Conservation (phyloP, 1,139 yeast species). For the Meyerozyma guilliermondii region DNA sequence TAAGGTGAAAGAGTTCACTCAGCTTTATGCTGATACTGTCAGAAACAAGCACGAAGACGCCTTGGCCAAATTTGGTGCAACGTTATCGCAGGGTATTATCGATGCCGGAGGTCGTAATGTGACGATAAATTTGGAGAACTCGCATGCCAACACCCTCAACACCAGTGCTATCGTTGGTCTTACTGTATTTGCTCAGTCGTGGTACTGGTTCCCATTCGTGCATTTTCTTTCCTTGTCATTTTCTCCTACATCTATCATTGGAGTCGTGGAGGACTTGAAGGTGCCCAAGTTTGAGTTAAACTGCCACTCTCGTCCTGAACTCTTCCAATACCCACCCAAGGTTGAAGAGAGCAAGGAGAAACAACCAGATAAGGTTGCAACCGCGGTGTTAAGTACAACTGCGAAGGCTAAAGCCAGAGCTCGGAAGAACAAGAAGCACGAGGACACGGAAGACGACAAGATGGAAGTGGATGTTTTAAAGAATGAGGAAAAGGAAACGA, state of each 20-base stretch:
- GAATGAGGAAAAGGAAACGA: constrained; percentile 10
- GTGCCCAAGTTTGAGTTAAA: constrained; percentile 80
- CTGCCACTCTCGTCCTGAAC: constrained; percentile 75
- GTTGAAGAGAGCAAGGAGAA: constrained; percentile 74
- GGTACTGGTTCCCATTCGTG: constrained; percentile 99
- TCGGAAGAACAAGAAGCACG: constrained; percentile 56
- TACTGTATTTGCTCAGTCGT: constrained; percentile 83
- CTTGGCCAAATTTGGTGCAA: constrained; percentile 95
- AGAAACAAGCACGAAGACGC: constrained; percentile 93
- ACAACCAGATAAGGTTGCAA: constrained; percentile 83
- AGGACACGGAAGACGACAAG: constrained; percentile 29
- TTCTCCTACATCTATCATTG: constrained; percentile 87
- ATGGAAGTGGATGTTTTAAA: constrained; percentile 25
- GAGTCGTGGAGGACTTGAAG: constrained; percentile 79
- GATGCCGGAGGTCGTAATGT: constrained; percentile 99
- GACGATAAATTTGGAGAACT: constrained; percentile 85
- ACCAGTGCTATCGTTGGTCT: constrained; percentile 90
- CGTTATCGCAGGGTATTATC: constrained; percentile 93
- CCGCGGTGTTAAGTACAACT: constrained; percentile 93
- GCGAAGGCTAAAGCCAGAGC: constrained; percentile 91
- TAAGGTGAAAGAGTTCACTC: constrained; percentile 72
- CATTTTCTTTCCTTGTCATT: constrained; percentile 91
- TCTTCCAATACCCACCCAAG: constrained; percentile 89
- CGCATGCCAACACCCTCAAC: constrained; percentile 88
- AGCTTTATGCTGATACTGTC: constrained; percentile 69